Evolutionary conservation across 371 early-diverging fungal species (phyloP).

Genomic region (Circinella umbellata): DNA sequence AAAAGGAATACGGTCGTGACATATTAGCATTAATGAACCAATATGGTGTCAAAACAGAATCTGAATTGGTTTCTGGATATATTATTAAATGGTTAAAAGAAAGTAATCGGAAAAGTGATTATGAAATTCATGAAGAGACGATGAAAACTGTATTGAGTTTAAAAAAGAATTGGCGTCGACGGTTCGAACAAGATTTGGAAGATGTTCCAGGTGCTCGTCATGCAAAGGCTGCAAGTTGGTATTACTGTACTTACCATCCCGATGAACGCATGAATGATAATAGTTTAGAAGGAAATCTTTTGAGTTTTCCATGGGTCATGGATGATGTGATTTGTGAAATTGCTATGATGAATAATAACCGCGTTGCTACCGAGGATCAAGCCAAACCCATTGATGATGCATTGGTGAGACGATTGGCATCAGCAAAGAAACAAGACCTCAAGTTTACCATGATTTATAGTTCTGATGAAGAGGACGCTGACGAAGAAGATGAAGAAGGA

Average conservation of each 20-base stretch:
- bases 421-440: neutral
- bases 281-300: conserved; percentile 29
- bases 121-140: conserved; percentile 53
- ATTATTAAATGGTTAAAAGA: conserved; percentile 46
- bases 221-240: conserved; percentile 78
- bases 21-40: conserved; percentile 68
- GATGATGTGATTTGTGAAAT: conserved; percentile 61
- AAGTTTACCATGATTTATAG: neutral
- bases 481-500: neutral
- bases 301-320: conserved; percentile 74
- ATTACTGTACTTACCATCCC: conserved; percentile 72
- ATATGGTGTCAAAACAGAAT: conserved; percentile 62
- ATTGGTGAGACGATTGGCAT: neutral
- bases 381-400: conserved; percentile 23
- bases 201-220: neutral
- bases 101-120: conserved; percentile 40
- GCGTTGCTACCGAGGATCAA: conserved; percentile 5
- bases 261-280: conserved; percentile 27
- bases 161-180: conserved; percentile 23
- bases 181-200: conserved; percentile 36
- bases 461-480: conserved; percentile 5
- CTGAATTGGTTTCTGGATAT: conserved; percentile 52
- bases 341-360: conserved; percentile 36
- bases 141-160: conserved; percentile 45
- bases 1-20: conserved; percentile 57